phyloP scores from a whole-genome alignment of 371 early-diverging fungal species.

The Mucor plumbeus region DNA sequence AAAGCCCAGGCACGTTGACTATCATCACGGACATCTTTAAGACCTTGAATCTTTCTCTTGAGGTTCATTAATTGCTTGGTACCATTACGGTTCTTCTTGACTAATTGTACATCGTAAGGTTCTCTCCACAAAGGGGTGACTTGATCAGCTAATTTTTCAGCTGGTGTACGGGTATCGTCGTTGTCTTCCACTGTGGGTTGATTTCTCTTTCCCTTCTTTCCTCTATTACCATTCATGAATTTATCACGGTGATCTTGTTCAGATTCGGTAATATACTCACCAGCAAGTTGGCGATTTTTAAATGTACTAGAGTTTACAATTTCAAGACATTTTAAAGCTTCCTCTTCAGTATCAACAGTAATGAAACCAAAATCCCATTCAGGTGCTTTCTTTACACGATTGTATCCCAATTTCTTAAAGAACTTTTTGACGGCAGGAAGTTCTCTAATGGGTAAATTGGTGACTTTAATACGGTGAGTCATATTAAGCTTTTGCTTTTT shows the following conservation, averaged over 20 bases:
- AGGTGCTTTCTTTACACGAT: slow-evolving; percentile 53
- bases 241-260: slow-evolving; percentile 36
- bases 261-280: slow-evolving; percentile 32
- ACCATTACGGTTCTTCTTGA: slow-evolving; percentile 40
- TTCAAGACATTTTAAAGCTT: slow-evolving; percentile 39
- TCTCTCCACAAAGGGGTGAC: slow-evolving; percentile 71
- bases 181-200: slow-evolving; percentile 22
- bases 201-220: slow-evolving; percentile 21
- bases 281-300: slow-evolving; percentile 43
- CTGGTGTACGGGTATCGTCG: slow-evolving; percentile 56
- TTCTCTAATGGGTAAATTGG: slow-evolving; percentile 41
- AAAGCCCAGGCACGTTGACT: slow-evolving; percentile 42
- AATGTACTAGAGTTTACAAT: slow-evolving; percentile 42
- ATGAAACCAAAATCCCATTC: slow-evolving; percentile 49
- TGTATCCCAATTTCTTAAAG: slow-evolving; percentile 34
- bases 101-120: slow-evolving; percentile 49
- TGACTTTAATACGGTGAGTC: slow-evolving; percentile 44
- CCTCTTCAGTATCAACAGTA: slow-evolving; percentile 50
- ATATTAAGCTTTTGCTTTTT: slow-evolving; percentile 23
- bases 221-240: slow-evolving; percentile 28
- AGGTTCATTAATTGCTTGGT: slow-evolving; percentile 31
- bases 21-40: slow-evolving; percentile 29
- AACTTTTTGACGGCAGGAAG: slow-evolving; percentile 31
- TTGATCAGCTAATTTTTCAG: slow-evolving; percentile 72
- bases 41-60: slow-evolving; percentile 32